A percentile compares a stretch with the other conserved stretches of the same genome.
Conservation (phyloP, 208 protist species). For the Crithidia acanthocephali region DNA sequence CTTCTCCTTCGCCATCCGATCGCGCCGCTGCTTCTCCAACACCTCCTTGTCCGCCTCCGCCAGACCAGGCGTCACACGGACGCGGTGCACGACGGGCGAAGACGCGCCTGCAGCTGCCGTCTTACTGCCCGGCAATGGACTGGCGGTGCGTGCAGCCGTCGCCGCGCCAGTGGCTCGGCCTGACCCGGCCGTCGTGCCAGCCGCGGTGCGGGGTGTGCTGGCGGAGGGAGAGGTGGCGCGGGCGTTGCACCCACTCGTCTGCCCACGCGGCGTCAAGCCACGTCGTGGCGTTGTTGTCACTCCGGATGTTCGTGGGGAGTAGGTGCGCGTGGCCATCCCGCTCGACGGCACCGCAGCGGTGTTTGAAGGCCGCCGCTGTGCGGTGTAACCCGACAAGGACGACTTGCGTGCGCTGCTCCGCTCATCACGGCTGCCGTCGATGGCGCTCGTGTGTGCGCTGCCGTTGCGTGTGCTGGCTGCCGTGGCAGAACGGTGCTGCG, state of each 20-base stretch:
- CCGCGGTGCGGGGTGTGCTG: not conserved
- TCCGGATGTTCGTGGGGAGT: not conserved
- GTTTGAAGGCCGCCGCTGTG: not conserved
- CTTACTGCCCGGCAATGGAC: slow-evolving; percentile 3
- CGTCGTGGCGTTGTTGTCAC: slow-evolving; percentile 4
- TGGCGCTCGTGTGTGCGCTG: not conserved
- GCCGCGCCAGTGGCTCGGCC: not conserved
- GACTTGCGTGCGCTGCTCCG: not conserved
- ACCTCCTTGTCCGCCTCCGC: slow-evolving; percentile 30
- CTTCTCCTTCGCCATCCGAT: slow-evolving; percentile 33
- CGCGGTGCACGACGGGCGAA: not conserved
- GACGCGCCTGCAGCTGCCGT: not conserved
- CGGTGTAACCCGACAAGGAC: not conserved
- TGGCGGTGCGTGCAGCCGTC: not conserved
- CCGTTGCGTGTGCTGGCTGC: not conserved
- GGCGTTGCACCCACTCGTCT: not conserved
- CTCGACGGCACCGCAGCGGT: not conserved
- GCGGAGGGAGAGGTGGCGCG: slow-evolving; percentile 5
- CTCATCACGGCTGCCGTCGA: not conserved
- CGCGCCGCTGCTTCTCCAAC: slow-evolving; percentile 33
- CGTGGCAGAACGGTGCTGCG: not conserved
- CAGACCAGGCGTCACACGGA: not conserved
- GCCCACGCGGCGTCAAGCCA: not conserved
- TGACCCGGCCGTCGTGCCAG: not conserved
- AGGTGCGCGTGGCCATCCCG: not conserved